Evolutionary conservation across 345 rosid genomes (phyloP), one percentile per base, ranked within the genome.

Genomic region (Stellera chamaejasme): DNA sequence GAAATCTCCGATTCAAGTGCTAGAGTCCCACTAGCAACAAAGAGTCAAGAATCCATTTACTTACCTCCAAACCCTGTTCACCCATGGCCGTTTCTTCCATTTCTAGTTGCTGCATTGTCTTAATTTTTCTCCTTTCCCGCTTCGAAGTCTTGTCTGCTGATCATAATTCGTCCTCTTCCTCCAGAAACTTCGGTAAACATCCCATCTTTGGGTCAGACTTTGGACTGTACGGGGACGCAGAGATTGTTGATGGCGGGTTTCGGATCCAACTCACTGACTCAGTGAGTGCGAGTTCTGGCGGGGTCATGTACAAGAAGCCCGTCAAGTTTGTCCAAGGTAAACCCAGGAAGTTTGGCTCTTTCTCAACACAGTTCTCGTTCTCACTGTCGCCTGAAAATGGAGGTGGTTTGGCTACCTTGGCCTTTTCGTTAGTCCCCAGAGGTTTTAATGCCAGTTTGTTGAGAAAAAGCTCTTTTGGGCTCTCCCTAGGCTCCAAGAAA

Each of bases 321-420:
- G 72, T 92, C 67, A 77, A 75, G 75, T 69, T 63, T 15, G 67
- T 70, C 23, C 71, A 74, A 64, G 85, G 88, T 69, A 69, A 69
- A 50, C 66, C 75, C n/a, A 72, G 39, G 48, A 77, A 52, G 19
- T 62, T 62, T 60, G 59, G 71, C 5, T 88, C 90, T 23, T 88
- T 88, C 55, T 76, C 93, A 11, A 82, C 84, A 44, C 45, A 69
- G 44, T 75, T 92, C 67, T 68, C 96, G 13, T 86, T 92, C 66
- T 79, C 83, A 0, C 59, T 91, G 43, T 63, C 87, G 25, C 63
- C 52, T 15, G 64, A 19, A 11, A 52, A 11, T 50, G 88, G 84
- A 27, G 85, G 73, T 54, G 89, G 89, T 50, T 69, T 92, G 55
- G 88, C 85, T 56, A 87, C 87, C 48, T 69, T 92, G 54, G 88